phyloP scores from a whole-genome alignment of 352 stramenopile genomes.

The Pilasporangium apinafurcum region DNA sequence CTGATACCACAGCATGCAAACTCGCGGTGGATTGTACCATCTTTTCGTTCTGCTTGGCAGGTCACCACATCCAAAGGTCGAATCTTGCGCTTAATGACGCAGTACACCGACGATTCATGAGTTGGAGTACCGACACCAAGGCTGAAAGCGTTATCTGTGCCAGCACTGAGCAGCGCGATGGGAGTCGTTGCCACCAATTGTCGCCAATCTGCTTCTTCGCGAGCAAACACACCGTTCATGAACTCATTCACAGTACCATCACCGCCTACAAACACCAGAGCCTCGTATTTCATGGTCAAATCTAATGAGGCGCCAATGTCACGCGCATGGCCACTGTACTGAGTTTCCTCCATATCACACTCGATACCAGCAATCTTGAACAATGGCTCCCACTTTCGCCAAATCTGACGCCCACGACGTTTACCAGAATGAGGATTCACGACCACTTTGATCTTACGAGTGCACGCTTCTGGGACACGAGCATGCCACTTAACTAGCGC shows the following conservation, averaged over 20 bases:
- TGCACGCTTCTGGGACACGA: constrained; percentile 41
- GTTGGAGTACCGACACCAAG: constrained; percentile 61
- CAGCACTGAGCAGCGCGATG: constrained; percentile 60
- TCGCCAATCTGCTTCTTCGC: constrained; percentile 65
- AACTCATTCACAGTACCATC: constrained; percentile 83
- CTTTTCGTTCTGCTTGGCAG: constrained; percentile 33
- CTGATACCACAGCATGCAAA: constrained; percentile 75
- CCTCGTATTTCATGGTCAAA: constrained; percentile 57
- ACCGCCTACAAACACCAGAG: constrained; percentile 70
- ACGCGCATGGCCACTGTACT: constrained; percentile 64
- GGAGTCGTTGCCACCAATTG: constrained; percentile 65
- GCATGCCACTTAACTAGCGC: constrained; percentile 65
- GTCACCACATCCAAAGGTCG: constrained; percentile 65
- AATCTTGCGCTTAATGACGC: constrained; percentile 81
- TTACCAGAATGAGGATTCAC: constrained; percentile 72
- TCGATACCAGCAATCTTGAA: constrained; percentile 59
- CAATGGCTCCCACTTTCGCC: constrained; percentile 46
- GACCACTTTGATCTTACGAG: constrained; percentile 64
- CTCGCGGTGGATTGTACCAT: constrained; percentile 42
- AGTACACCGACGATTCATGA: constrained; percentile 61
- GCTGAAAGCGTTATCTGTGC: constrained; percentile 76
- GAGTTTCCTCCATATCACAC: constrained; percentile 71
- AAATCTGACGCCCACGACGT: constrained; percentile 55
- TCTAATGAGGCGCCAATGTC: constrained; percentile 63
- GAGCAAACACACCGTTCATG: constrained; percentile 74